Evolutionary conservation across 2,329 filamentous ascomycete genomes (phyloP), one percentile per base, ranked within the genome.

Genomic region (Cytospora chrysosperma): DNA sequence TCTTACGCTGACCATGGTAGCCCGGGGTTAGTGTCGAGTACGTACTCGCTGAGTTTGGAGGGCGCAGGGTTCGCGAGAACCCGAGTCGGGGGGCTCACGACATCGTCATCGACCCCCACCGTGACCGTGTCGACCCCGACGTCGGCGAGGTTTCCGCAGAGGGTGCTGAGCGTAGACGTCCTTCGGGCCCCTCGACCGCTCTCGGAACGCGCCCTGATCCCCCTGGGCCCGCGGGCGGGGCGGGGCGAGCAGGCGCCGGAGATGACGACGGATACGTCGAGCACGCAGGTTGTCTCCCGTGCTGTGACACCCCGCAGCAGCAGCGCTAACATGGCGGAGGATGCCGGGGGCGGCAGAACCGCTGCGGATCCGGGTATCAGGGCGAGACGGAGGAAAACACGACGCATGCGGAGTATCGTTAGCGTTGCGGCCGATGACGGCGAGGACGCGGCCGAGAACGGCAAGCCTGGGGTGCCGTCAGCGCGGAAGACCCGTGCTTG

Each of bases 131-230:
- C n/a, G 17, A 32, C 12, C 10, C 27, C 51, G 28, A 3, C 17
- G n/a, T 32, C 27, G 28, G 15, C 28, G 26, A 53, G 51, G n/a
- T 12, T n/a, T 37, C 27, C 21, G 1, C 37, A 10, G 8, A 55
- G 26, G 3, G 15, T n/a, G 37, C 32, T 34, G 43, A 61, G 61
- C 26, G 64, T 56, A 10, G 58, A 56, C 1, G 40, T 24, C 12
- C 43, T 26, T 5, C 55, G 50, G 0, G 47, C 64, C 26, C 64
- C 64, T 28, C 64, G 58, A 15, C 64, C 37, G 26, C 61, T 66
- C 24, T 61, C 61, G 12, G 53, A 66, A 24, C 58, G 64, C 5
- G 61, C 64, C 15, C 17, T 66, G 30, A 61, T 66, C 10, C 28
- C 51, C 15, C n/a, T 50, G 2, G 54, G 55, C 21, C 13, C 52